Base-by-base conservation (phyloP, 805 yeast species). In the Pichia cephalocereana region DNA sequence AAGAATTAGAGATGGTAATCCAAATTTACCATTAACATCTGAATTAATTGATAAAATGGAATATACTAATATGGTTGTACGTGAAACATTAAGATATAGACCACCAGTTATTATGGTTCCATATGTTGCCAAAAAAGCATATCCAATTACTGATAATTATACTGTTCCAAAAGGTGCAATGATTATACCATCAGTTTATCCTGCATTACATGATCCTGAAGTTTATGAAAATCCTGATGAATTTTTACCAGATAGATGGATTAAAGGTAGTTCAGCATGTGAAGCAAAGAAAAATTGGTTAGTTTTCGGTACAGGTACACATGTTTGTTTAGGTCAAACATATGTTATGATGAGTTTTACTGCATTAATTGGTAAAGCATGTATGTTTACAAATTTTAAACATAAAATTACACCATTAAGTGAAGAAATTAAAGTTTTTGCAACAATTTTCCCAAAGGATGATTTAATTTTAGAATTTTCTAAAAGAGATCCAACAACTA, bases 61-160 rank as follows among this genome's bases (percentile, higher is more conserved):
- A 28, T 93, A 88, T 72, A 91, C 99, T 18, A 75, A 77, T 59
- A 80, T 80, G 83, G 96, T 87, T 54, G 96, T 93, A 52, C 86
- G 81, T 69, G 99, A 93, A 72, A 72, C 93, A 47, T 77, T 93
- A 58, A 83, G 99, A 66, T 86, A 85, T 72, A 83, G 98, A 69
- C 99, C 99, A 28, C 99, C 99, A 4, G 99, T 93, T 53, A 62
- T 90, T 49, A 93, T 93, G 99, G 98, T 93, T 52, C 99, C 99
- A 46, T 93, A 93, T 65, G 88, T 87, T 51, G 96, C 78, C 46
- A 93, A 93, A 75, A 75, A 88, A 65, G 70, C 77, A 14, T 93
- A 86, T 75, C 95, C 95, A 40, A 80, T 93, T 46, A 77, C 87
- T 38, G 83, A 83, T 15, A 77, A 74, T 49, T 93, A 93, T 70